Conservation (phyloP, 2,329 filamentous ascomycete genomes). For the Macroventuria anomochaeta region DNA sequence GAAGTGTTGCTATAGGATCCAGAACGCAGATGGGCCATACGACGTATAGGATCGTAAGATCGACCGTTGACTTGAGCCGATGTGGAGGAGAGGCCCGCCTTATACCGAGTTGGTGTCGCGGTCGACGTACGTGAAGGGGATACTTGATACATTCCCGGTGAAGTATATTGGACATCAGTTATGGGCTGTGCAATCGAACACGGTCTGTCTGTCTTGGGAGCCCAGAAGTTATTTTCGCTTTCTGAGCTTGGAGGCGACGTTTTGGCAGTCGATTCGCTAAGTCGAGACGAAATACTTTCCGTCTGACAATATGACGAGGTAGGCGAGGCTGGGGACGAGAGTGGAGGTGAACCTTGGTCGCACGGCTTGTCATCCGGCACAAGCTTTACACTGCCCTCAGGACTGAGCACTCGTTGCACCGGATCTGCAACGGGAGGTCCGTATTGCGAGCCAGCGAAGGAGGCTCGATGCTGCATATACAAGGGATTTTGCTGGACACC, state of each 20-base stretch:
- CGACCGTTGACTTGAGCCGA: background rate
- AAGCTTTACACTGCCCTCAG: background rate
- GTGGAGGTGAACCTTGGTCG: background rate
- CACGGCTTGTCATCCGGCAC: too few species aligned
- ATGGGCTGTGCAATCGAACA: background rate
- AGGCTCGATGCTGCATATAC: background rate
- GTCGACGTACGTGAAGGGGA: background rate
- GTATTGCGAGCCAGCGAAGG: background rate
- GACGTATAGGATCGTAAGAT: background rate
- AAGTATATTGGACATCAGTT: background rate
- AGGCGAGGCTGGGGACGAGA: background rate
- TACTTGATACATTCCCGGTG: background rate
- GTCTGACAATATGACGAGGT: background rate
- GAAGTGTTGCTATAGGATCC: background rate
- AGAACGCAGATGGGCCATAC: background rate
- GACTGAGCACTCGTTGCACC: background rate
- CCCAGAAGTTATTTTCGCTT: background rate
- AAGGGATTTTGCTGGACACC: background rate
- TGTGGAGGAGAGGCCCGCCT: background rate
- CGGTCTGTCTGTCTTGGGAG: background rate
- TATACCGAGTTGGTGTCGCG: background rate
- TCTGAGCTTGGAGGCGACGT: constrained; percentile 4
- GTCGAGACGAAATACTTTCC: background rate
- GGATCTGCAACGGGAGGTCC: too few species aligned
- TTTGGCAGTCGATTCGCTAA: constrained; percentile 1